These are phyloP conservation scores for Lactarius hatsudake DNA, from an alignment of 768 basidiomycete genomes.

Conservation along the genomic window DNA sequence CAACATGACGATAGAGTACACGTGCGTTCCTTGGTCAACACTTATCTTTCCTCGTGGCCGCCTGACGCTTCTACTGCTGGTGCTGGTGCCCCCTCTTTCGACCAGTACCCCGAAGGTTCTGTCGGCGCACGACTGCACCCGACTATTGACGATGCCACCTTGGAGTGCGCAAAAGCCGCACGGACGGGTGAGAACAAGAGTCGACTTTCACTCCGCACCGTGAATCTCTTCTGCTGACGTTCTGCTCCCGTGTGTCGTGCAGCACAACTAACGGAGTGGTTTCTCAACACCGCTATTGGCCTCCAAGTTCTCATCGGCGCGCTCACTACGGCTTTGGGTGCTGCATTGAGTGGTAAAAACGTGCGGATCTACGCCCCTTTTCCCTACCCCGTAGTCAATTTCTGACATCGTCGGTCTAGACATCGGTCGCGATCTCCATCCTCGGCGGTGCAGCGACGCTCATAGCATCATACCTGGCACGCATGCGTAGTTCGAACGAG, in stretches of 20 bases:
- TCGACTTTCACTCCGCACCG: background rate
- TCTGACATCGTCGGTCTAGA: conserved; percentile 27
- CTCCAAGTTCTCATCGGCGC: conserved; percentile 33
- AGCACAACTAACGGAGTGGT: conserved; percentile 23
- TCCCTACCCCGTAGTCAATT: background rate
- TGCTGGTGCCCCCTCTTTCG: background rate
- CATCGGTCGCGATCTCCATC: conserved; percentile 37
- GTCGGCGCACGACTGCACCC: conserved; percentile 9
- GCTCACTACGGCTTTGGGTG: conserved; percentile 32
- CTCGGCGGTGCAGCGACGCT: conserved; percentile 63
- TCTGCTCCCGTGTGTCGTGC: background rate
- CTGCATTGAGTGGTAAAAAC: conserved; percentile 29
- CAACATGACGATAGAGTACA: background rate
- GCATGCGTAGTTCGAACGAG: conserved; percentile 64
- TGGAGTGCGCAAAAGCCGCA: background rate
- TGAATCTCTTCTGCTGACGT: background rate
- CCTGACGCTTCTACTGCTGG: background rate
- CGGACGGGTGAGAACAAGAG: conserved; percentile 7
- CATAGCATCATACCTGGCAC: conserved; percentile 71
- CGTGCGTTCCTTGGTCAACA: conserved; percentile 1
- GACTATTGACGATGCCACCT: background rate
- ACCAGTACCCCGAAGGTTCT: background rate
- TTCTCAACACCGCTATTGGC: conserved; percentile 31
- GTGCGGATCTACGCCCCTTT: conserved; percentile 3
- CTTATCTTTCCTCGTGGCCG: background rate